Evolutionary conservation across 2,329 filamentous ascomycete genomes (phyloP), one percentile per base, ranked within the genome.

Genomic region (Cercospora canescens): DNA sequence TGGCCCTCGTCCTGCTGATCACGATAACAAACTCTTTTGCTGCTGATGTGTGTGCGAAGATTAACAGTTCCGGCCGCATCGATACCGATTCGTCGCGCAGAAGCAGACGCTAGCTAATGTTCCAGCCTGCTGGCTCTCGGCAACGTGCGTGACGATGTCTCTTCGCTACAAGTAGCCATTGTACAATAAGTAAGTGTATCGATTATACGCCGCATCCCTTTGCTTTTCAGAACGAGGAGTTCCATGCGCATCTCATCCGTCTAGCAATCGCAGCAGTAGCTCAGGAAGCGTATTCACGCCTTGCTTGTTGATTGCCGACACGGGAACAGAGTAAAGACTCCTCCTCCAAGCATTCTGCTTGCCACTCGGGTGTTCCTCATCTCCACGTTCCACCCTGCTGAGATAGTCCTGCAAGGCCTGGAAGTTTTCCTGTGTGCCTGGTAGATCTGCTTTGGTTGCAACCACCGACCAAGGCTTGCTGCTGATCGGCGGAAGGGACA

Each of bases 391-490:
- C 26, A 98, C 85, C 4, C 81, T 81, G 4, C 86, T 83, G 4
- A 99, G 80, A 78, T 97, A 97, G 8, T 80, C 79, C 70, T 88
- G 88, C 71, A 99, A 81, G 60, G 81, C 79, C 37, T 78, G 79
- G 77, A 92, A 99, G 76, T 95, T 96, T 26, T 88, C 86, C 77
- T 93, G 87, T 1, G 95, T 96, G 3, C 86, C 86, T 3, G 89
- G 87, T 62, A 96, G 77, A 77, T 98, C 94, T 0, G 92, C 94
- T 80, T 98, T 98, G 21, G 94, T 97, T 1, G 92, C 94, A 50
- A 97, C 89, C 5, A 97, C 94, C 74, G 96, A 95, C 95, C 95
- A 99, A 0, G 95, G 94, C 81, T 99, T 99, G 35, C 87, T 87
- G n/a, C 91, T 91, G 70, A 98, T 96, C 45, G 90, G 88, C n/a